Evolutionary conservation across 2,329 filamentous ascomycete genomes (phyloP).

Genomic region (Trichophyton verrucosum): DNA sequence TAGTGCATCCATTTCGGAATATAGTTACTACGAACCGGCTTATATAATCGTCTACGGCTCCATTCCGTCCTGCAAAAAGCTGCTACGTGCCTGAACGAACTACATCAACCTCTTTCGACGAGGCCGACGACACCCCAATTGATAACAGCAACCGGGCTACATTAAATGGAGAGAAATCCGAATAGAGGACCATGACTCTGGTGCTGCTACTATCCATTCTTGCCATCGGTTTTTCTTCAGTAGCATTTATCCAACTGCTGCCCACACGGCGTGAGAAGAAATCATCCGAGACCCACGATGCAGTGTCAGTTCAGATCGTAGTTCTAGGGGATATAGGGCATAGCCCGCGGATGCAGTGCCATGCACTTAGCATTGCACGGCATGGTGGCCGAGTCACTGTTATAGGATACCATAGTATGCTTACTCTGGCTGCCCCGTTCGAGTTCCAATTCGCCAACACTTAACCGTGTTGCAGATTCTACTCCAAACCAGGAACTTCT

Average conservation of each 20-base stretch:
- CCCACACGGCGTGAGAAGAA: background rate
- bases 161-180: background rate
- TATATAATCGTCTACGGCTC: background rate
- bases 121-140: too few relatives aligned
- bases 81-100: too few relatives aligned
- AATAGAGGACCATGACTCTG: background rate
- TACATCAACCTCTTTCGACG: too few relatives aligned
- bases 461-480: conserved; percentile 46
- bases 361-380: conserved; percentile 81
- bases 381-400: conserved; percentile 70
- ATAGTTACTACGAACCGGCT: background rate
- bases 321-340: conserved; percentile 91
- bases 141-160: background rate
- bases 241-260: background rate
- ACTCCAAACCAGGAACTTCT: conserved; percentile 66
- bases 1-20: background rate
- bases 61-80: too few relatives aligned
- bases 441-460: background rate
- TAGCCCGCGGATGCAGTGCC: conserved; percentile 97
- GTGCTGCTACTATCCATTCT: background rate
- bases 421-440: background rate
- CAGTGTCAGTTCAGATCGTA: conserved; percentile 42
- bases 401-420: conserved; percentile 70
- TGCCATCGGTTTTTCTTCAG: background rate
- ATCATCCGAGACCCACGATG: background rate